These are phyloP conservation scores for Raddia distichophylla DNA, from an alignment of 176 grass and related monocot species.

Conservation along the genomic window DNA sequence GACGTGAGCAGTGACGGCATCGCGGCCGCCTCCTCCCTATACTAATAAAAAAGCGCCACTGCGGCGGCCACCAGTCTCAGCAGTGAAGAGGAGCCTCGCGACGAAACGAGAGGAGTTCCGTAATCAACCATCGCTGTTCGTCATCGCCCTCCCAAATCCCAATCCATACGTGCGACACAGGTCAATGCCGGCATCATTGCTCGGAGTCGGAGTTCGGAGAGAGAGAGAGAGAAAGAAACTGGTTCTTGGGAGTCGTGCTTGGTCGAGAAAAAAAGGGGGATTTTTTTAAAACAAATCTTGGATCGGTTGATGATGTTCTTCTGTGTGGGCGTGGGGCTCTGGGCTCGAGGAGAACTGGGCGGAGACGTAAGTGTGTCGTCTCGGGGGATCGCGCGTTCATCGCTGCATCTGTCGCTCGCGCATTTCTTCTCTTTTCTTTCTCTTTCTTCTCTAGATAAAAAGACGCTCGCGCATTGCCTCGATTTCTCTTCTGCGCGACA, in stretches of 20 bases:
- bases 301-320: background rate
- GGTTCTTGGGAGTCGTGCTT: background rate
- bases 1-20: constrained; percentile 19
- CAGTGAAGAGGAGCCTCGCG: background rate
- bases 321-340: background rate
- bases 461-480: background rate
- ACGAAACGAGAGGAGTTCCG: background rate
- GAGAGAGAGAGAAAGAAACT: background rate
- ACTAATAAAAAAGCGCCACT: too few species aligned
- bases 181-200: background rate
- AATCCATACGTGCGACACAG: background rate
- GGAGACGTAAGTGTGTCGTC: background rate
- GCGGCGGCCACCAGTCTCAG: background rate
- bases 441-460: too few species aligned
- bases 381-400: background rate
- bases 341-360: background rate
- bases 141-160: too few species aligned
- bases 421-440: background rate
- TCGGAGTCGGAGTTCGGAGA: background rate
- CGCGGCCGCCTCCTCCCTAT: background rate
- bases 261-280: background rate
- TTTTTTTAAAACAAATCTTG: background rate
- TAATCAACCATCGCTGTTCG: too few species aligned
- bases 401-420: background rate
- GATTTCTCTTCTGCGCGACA: background rate